phyloP scores from a whole-genome alignment of 208 protist genomes.

The Trypanosoma vivax region DNA sequence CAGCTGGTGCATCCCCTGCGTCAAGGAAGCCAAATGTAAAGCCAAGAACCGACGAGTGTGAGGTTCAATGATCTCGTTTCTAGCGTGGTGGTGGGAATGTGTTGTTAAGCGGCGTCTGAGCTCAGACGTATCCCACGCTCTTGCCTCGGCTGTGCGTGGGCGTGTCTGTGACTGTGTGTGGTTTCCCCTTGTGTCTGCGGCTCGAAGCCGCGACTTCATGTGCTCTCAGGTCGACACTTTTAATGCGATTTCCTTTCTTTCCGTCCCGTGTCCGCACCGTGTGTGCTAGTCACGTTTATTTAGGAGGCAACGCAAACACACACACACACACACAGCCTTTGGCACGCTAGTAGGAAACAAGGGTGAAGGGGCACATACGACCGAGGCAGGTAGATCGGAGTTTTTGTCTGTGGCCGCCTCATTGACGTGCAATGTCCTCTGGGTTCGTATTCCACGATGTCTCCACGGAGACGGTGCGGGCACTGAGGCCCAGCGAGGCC shows the following conservation, averaged over 20 bases:
- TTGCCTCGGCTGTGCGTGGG: neutral
- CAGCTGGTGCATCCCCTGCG: neutral
- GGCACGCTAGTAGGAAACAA: neutral
- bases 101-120: neutral
- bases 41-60: conserved; percentile 18
- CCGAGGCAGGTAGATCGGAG: no score
- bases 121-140: neutral
- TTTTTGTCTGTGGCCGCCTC: no score
- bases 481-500: conserved; percentile 78
- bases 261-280: neutral
- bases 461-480: conserved; percentile 57
- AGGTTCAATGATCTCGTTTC: conserved; percentile 20
- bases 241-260: neutral
- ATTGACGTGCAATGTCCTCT: conserved; percentile 36
- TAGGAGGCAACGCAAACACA: neutral
- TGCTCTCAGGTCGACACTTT: conserved; percentile 6
- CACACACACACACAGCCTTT: neutral
- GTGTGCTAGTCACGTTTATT: neutral
- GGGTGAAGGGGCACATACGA: neutral
- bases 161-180: neutral
- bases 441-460: conserved; percentile 73
- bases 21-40: neutral
- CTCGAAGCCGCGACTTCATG: neutral
- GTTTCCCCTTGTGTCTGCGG: neutral
- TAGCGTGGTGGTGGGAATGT: neutral